phyloP scores from a whole-genome alignment of 331 rosid genomes.

The Pyrus hybrid region DNA sequence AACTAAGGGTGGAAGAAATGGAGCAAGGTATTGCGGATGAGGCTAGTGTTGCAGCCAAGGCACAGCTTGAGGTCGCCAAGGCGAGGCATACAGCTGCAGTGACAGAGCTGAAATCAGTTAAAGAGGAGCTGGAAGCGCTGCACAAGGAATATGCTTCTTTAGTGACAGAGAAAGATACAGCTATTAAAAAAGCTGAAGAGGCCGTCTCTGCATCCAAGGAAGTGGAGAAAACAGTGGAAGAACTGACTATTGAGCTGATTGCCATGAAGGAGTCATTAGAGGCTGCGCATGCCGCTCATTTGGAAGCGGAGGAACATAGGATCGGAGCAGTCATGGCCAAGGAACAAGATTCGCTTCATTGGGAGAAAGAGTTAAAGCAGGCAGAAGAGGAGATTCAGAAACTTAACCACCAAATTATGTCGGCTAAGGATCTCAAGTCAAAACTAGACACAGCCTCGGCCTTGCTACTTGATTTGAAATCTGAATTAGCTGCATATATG shows the following conservation, averaged over 20 bases:
- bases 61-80: conserved; percentile 93
- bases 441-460: conserved; percentile 73
- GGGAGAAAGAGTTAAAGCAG: conserved; percentile 88
- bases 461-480: conserved; percentile 71
- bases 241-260: conserved; percentile 71
- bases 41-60: conserved; percentile 89
- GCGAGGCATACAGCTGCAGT: conserved; percentile 72
- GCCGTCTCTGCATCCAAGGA: conserved; percentile 66
- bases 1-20: conserved; percentile 95
- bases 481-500: conserved; percentile 86
- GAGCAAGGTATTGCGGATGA: conserved; percentile 88
- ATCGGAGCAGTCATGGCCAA: conserved; percentile 77
- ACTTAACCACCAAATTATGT: conserved; percentile 59
- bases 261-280: conserved; percentile 66
- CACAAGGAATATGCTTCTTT: conserved; percentile 56
- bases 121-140: conserved; percentile 67
- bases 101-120: conserved; percentile 63
- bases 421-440: conserved; percentile 74
- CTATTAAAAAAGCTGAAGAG: conserved; percentile 70
- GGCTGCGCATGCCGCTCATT: conserved; percentile 79
- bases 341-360: conserved; percentile 82
- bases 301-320: conserved; percentile 95
- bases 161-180: conserved; percentile 60
- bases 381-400: conserved; percentile 83
- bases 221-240: conserved; percentile 80